Conservation (phyloP, 129 eudicot species). For the Tagetes patula region DNA sequence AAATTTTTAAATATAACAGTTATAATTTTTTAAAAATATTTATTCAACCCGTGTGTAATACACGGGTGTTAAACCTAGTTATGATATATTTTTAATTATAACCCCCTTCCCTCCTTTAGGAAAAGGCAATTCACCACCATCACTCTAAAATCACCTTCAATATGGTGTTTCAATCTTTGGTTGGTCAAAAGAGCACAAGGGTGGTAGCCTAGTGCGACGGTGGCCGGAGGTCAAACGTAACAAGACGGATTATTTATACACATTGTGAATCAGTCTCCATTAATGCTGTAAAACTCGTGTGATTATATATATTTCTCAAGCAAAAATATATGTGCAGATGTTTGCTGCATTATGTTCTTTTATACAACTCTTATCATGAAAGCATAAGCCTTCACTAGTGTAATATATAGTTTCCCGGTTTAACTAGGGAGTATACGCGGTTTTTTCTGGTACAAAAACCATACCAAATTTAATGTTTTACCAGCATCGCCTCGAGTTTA, state of each 20-base stretch:
- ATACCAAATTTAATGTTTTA: slow-evolving; percentile 38
- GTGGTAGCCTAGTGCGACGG: too few relatives aligned
- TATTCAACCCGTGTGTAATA: too few relatives aligned
- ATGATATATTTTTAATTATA: too few relatives aligned
- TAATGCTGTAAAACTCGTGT: background rate
- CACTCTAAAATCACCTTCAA: too few relatives aligned
- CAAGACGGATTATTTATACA: background rate
- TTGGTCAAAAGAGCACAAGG: too few relatives aligned
- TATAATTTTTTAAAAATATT: too few relatives aligned
- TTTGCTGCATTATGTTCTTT: slow-evolving; percentile 21
- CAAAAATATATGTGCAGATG: slow-evolving; percentile 21
- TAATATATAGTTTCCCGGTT: slow-evolving; percentile 8
- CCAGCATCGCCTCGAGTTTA: slow-evolving; percentile 73
- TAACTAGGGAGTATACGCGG: background rate
- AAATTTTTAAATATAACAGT: too few relatives aligned
- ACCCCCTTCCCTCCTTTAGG: too few relatives aligned
- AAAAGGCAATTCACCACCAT: too few relatives aligned
- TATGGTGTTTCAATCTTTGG: too few relatives aligned
- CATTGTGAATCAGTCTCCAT: background rate
- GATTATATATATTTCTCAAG: slow-evolving; percentile 20
- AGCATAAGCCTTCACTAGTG: slow-evolving; percentile 14
- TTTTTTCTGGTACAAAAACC: slow-evolving; percentile 19
- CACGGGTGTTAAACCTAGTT: too few relatives aligned
- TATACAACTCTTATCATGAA: slow-evolving; percentile 28
- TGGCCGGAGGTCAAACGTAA: background rate